These are phyloP conservation scores for Wickerhamiella siamensis DNA, from an alignment of 805 yeast genomes.

Conservation along the genomic window DNA sequence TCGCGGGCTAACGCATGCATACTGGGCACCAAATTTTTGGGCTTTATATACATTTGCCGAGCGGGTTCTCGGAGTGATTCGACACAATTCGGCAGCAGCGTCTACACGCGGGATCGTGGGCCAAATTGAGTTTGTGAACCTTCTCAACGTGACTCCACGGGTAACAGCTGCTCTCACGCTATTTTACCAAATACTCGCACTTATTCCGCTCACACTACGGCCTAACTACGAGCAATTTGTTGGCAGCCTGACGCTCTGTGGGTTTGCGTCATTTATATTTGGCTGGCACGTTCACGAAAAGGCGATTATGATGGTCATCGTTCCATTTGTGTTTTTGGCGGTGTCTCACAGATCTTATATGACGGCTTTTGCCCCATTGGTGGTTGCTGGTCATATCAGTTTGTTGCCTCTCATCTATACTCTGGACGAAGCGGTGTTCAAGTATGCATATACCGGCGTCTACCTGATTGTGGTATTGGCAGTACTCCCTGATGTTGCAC, in stretches of 20 bases:
- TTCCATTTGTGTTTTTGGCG: slow-evolving; percentile 73
- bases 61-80: slow-evolving; percentile 34
- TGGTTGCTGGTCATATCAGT: slow-evolving; percentile 72
- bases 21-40: slow-evolving; percentile 99
- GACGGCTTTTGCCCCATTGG: slow-evolving; percentile 54
- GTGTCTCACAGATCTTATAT: slow-evolving; percentile 57
- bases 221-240: slow-evolving; percentile 70
- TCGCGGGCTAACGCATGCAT: slow-evolving; percentile 91
- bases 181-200: slow-evolving; percentile 70
- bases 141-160: slow-evolving; percentile 69
- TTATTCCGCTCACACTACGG: slow-evolving; percentile 44
- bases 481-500: slow-evolving; percentile 43
- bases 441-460: slow-evolving; percentile 58
- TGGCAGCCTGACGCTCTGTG: slow-evolving; percentile 79
- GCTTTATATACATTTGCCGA: slow-evolving; percentile 80
- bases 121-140: slow-evolving; percentile 64
- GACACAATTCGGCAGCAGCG: slow-evolving; percentile 25
- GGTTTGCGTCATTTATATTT: slow-evolving; percentile 76
- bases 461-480: slow-evolving; percentile 73
- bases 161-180: slow-evolving; percentile 65
- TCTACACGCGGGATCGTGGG: slow-evolving; percentile 85
- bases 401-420: slow-evolving; percentile 77
- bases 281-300: slow-evolving; percentile 99
- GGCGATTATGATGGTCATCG: slow-evolving; percentile 76
- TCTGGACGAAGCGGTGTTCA: slow-evolving; percentile 65